Base-by-base conservation (phyloP, 345 rosid genomes). In the Heritiera fomes region DNA sequence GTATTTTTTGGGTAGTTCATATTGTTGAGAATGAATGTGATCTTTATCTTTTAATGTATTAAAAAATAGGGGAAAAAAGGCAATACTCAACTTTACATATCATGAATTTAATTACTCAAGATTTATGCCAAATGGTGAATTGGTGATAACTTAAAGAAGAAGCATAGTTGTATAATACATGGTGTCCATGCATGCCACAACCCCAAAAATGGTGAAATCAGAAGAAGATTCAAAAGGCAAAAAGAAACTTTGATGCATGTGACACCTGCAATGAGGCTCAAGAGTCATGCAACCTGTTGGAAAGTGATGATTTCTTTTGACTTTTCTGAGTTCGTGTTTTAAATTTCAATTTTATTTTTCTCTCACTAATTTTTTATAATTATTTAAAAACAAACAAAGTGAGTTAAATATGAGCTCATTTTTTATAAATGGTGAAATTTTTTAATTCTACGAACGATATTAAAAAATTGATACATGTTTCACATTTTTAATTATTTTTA, bases 171-270 rank as follows among this genome's bases (percentile, higher is more conserved):
- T 12, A 47, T 17, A 23, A 69, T 55, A 46, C 73, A 43, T 23
- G 56, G 23, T 69, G 14, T 20, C 73, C 73, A 18, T 46, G 73
- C 73, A 69, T 68, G 53, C 45, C 52, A 68, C 12, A n/a, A 1
- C 2, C 40, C 9, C 7, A 45, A 18, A 69, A 68, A 45, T 68
- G 50, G 38, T 8, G 8, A 20, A 43, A 18, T 20, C 12, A 15
- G 5, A 41, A 20, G 45, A 65, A 65, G 23, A 38, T 38, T 65
- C 18, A 40, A 40, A 66, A 6, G 28, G 1, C 28, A 32, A 40
- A 10, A 68, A 68, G 18, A 68, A 20, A 45, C 2, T n/a, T 20
- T 69, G 34, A 69, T 69, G 73, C 73, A 69, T 69, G 73, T 46
- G 55, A 69, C 17, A 1, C 20, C 47, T 56, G 53, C 23, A 69